Base-by-base conservation (phyloP, 495 filamentous ascomycete species). In the Penicillium lividum region DNA sequence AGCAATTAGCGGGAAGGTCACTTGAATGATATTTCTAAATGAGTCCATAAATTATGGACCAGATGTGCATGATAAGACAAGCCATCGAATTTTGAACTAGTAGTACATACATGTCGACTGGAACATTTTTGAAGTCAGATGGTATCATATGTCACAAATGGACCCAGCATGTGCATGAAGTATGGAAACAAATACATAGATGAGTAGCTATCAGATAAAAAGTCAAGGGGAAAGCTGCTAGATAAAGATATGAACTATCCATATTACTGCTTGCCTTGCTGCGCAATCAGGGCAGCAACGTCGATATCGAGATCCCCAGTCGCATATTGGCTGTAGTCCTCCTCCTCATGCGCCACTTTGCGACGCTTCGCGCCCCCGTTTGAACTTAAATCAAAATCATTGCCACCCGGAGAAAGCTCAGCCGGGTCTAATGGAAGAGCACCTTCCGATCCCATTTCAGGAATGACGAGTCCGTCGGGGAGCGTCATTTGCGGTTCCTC, bases 201-300 rank as follows among this genome's bases (percentile, higher is more conserved):
- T 40, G 22, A 38, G 10, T 11, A 52, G 16, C 16, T 25, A 52
- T 15, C 16, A 40, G 22, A 42, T 13, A 29, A 16, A 22, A 10
- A n/a, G 27, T 8, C 6, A 53, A 30, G 3, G 44, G 3, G 11
- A 13, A 30, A 16, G 6, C 7, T 29, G 15, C 15, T 7, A 15
- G 13, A 30, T 13, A 30, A 38, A 52, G 1, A n/a, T 9, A 28
- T 3, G 31, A 27, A 3, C 13, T 13, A 27, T 4, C 18, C 36
- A 15, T 4, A 28, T 40, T 6, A 42, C 34, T 62, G 49, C 29
- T 56, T 61, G n/a, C 71, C 73, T 58, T 85, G 78, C 40, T 84
- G 82, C 52, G 84, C 80, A 57, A 95, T 76, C 71, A 93, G 83
- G 57, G 91, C 88, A n/a, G 87, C 86, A 33, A 95, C 89, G 71